These are phyloP conservation scores for Babesia bovis DNA, from an alignment of 169 alveolate species.

Conservation along the genomic window DNA sequence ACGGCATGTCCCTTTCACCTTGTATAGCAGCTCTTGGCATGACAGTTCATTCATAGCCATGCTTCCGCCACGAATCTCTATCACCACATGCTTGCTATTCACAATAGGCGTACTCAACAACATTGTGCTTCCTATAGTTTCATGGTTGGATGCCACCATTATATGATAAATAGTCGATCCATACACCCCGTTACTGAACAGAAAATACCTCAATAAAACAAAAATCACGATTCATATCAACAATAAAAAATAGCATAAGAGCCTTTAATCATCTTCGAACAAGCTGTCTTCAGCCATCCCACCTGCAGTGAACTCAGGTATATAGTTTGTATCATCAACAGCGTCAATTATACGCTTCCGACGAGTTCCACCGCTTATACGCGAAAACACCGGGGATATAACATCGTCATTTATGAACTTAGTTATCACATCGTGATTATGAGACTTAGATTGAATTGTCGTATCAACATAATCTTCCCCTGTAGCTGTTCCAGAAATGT, in stretches of 20 bases:
- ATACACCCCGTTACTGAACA: too few relatives aligned
- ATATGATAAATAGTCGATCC: too few relatives aligned
- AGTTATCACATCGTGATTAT: background rate
- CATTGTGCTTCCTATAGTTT: background rate
- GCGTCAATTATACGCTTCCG: conserved; percentile 38
- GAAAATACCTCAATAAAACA: too few relatives aligned
- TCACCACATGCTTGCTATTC: conserved; percentile 58
- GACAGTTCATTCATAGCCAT: conserved; percentile 54
- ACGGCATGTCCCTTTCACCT: conserved; percentile 31
- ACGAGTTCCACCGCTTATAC: conserved; percentile 6
- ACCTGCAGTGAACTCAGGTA: conserved; percentile 14
- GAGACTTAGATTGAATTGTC: background rate
- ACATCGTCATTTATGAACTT: background rate
- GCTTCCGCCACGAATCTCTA: conserved; percentile 53
- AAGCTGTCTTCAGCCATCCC: conserved; percentile 13
- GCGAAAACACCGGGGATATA: background rate
- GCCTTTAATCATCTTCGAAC: conserved; percentile 8
- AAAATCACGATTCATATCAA: background rate
- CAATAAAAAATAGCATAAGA: background rate
- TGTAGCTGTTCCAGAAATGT: too few relatives aligned
- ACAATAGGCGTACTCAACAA: conserved; percentile 5
- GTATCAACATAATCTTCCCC: too few relatives aligned
- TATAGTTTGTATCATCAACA: conserved; percentile 8
- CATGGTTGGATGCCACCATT: background rate
- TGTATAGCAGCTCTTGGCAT: conserved; percentile 34